These are phyloP conservation scores for Trypanosoma brucei DNA, from an alignment of 208 protist species.

Conservation along the genomic window DNA sequence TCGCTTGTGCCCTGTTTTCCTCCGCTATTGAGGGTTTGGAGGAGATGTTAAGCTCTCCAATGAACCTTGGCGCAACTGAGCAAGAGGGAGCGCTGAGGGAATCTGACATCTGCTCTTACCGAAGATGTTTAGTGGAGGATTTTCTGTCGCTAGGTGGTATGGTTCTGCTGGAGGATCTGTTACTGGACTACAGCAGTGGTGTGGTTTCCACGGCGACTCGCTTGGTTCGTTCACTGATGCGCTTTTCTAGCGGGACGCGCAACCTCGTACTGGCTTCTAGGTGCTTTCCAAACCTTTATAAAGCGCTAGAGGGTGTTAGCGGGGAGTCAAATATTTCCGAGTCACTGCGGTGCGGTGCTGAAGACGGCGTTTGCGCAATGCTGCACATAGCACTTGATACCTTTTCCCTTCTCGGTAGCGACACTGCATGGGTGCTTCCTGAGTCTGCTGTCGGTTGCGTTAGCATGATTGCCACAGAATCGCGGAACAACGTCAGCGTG, in stretches of 20 bases:
- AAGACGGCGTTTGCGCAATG: constrained; percentile 15
- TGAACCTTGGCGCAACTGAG: not conserved
- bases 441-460: constrained; percentile 31
- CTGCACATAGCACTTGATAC: constrained; percentile 27
- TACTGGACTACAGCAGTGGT: constrained; percentile 31
- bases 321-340: constrained; percentile 16
- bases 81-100: not conserved
- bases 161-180: constrained; percentile 30
- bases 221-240: constrained; percentile 19
- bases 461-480: constrained; percentile 39
- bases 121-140: constrained; percentile 22
- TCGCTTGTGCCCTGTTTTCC: constrained; percentile 15
- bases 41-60: not conserved
- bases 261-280: constrained; percentile 25
- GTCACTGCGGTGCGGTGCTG: not conserved
- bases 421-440: constrained; percentile 10
- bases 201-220: constrained; percentile 26
- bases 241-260: constrained; percentile 8
- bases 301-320: constrained; percentile 15
- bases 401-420: constrained; percentile 4
- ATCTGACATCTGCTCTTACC: constrained; percentile 17
- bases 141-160: constrained; percentile 25
- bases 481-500: constrained; percentile 20
- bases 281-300: constrained; percentile 18
- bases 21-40: constrained; percentile 12